Percentiles rank a stretch among this genome's conserved stretches.
phyloP scores from a whole-genome alignment of 106 monocot species.

The Agapanthus africanus region DNA sequence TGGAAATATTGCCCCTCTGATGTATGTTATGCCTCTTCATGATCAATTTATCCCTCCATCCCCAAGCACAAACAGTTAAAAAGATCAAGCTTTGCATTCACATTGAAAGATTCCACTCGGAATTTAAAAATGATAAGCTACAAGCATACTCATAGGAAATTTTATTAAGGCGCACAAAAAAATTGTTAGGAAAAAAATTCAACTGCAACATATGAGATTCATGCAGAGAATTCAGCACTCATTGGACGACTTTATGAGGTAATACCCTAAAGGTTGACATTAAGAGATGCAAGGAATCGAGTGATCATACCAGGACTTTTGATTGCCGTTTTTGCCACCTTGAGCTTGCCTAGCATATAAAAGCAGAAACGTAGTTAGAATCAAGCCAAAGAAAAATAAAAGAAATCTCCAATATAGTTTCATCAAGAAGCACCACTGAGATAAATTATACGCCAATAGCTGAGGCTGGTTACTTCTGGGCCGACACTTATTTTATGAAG shows the following conservation, averaged over 20 bases:
- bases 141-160: too few relatives aligned
- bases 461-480: too few relatives aligned
- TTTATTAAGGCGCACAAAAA: too few relatives aligned
- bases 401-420: background rate
- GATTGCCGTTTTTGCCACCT: conserved; percentile 91
- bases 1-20: too few relatives aligned
- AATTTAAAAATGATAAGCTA: background rate
- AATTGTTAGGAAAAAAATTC: too few relatives aligned
- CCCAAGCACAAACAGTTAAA: background rate
- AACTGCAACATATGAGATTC: background rate
- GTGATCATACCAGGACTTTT: conserved; percentile 68
- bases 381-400: background rate
- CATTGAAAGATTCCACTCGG: background rate
- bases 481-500: too few relatives aligned
- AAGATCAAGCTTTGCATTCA: background rate
- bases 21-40: too few relatives aligned
- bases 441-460: too few relatives aligned
- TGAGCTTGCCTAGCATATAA: conserved; percentile 39
- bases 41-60: too few relatives aligned
- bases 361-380: background rate
- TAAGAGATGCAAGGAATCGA: background rate
- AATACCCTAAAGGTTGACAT: background rate
- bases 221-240: background rate
- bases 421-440: background rate
- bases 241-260: too few relatives aligned